These are phyloP conservation scores for Sugiyamaella castrensis DNA, from an alignment of 1,139 yeast genomes.

Conservation along the genomic window DNA sequence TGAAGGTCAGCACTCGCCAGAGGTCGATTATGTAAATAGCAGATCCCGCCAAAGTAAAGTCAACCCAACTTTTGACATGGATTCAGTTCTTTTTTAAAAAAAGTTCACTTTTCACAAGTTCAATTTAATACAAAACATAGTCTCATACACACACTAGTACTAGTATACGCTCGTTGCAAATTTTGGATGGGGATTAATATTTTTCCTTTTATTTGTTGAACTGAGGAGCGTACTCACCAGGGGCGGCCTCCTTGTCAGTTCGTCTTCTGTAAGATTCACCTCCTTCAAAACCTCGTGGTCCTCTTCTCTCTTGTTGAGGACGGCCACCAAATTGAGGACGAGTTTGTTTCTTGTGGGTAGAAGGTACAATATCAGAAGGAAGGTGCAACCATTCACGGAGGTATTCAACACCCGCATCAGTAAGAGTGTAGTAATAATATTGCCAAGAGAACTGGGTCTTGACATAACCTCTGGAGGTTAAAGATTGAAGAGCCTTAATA, in stretches of 20 bases:
- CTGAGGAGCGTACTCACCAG: slow-evolving; percentile 35
- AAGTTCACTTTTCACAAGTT: slow-evolving; percentile 1
- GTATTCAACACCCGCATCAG: slow-evolving; percentile 99
- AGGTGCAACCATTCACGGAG: slow-evolving; percentile 97
- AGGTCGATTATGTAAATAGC: no score
- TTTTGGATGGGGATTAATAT: slow-evolving; percentile 4
- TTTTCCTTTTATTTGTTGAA: slow-evolving; percentile 29
- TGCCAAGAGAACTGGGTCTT: slow-evolving; percentile 99
- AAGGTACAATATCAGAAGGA: slow-evolving; percentile 98
- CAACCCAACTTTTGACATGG: no score
- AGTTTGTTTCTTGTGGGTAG: slow-evolving; percentile 96
- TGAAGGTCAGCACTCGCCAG: no score
- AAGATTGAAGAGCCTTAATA: slow-evolving; percentile 99
- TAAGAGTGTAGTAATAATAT: slow-evolving; percentile 99
- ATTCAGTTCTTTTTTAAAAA: no score
- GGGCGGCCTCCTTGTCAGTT: slow-evolving; percentile 36
- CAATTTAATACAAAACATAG: slow-evolving; percentile 12
- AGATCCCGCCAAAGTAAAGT: no score
- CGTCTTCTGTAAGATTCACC: slow-evolving; percentile 46
- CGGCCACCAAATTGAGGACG: slow-evolving; percentile 60
- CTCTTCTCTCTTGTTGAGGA: slow-evolving; percentile 32
- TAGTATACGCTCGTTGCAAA: not conserved
- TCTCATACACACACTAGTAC: slow-evolving; percentile 12
- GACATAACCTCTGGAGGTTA: slow-evolving; percentile 98
- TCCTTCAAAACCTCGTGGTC: slow-evolving; percentile 38